Evolutionary conservation across 1,139 yeast genomes (phyloP).

Genomic region (Pichia sp.): DNA sequence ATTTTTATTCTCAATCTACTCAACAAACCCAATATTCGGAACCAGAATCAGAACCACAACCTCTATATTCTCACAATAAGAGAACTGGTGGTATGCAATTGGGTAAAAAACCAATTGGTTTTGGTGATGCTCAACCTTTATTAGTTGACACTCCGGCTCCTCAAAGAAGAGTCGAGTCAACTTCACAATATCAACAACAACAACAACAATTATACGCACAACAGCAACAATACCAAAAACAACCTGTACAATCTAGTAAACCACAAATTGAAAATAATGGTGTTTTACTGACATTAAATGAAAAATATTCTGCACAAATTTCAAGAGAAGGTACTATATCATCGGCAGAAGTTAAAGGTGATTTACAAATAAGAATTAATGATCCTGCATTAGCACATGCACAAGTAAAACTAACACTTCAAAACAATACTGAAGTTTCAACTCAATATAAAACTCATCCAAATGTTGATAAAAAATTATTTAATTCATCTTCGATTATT

Average conservation of each 20-base stretch:
- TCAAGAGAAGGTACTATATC: slow-evolving; percentile 78
- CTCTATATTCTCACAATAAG: slow-evolving; percentile 30
- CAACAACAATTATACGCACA: slow-evolving; percentile 22
- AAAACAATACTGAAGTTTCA: slow-evolving; percentile 33
- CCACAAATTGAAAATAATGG: slow-evolving; percentile 59
- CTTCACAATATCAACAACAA: slow-evolving; percentile 12
- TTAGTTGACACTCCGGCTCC: slow-evolving; percentile 23
- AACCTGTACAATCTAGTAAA: slow-evolving; percentile 19
- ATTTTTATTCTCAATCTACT: slow-evolving; percentile 19
- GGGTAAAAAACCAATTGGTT: slow-evolving; percentile 51
- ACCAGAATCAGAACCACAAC: slow-evolving; percentile 11
- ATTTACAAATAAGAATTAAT: slow-evolving; percentile 80
- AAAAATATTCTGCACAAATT: slow-evolving; percentile 69
- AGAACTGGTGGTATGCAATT: slow-evolving; percentile 80
- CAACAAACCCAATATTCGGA: slow-evolving; percentile 14
- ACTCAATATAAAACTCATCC: slow-evolving; percentile 92
- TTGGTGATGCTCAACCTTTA: slow-evolving; percentile 25
- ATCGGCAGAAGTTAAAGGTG: slow-evolving; percentile 82
- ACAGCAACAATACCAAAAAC: slow-evolving; percentile 19
- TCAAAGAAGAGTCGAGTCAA: slow-evolving; percentile 5
- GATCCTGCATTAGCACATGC: slow-evolving; percentile 62
- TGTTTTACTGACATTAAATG: slow-evolving; percentile 70
- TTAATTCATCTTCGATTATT: slow-evolving; percentile 51
- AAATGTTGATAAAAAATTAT: slow-evolving; percentile 76
- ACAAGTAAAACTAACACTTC: slow-evolving; percentile 51